Evolutionary conservation across 78 protist genomes (phyloP).

Genomic region (Dictyostelium purpureum): DNA sequence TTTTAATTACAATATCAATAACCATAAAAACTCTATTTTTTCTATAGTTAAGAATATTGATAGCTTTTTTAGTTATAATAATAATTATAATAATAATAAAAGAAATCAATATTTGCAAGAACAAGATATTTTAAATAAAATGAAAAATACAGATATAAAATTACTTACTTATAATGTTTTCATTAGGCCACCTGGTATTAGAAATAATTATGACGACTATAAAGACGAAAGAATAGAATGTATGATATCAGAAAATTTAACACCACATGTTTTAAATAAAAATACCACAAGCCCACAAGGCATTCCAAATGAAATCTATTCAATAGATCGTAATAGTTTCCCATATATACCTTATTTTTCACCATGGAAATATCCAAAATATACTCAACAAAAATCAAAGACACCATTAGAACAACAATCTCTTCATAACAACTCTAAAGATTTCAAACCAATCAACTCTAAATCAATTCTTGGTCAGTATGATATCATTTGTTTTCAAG

Average conservation of each 20-base stretch:
- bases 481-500: constrained; percentile 68
- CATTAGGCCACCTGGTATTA: constrained; percentile 73
- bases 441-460: neutral
- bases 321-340: constrained; percentile 19
- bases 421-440: neutral
- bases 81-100: too few species aligned
- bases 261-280: constrained; percentile 9
- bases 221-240: constrained; percentile 75
- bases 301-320: constrained; percentile 21
- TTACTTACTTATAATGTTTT: constrained; percentile 64
- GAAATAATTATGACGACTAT: constrained; percentile 49
- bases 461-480: constrained; percentile 19
- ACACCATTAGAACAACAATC: neutral
- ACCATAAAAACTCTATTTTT: too few species aligned
- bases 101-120: too few species aligned
- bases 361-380: constrained; percentile 47
- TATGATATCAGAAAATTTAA: constrained; percentile 22
- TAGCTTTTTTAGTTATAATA: too few species aligned
- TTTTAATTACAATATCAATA: too few species aligned
- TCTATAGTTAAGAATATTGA: too few species aligned
- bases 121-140: too few species aligned
- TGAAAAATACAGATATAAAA: neutral
- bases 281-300: neutral
- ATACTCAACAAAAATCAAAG: neutral
- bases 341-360: constrained; percentile 45